Percentiles rank a stretch among this genome's conserved stretches.
phyloP scores from a whole-genome alignment of 768 basidiomycete species.

The Punctularia strigosozonata region DNA sequence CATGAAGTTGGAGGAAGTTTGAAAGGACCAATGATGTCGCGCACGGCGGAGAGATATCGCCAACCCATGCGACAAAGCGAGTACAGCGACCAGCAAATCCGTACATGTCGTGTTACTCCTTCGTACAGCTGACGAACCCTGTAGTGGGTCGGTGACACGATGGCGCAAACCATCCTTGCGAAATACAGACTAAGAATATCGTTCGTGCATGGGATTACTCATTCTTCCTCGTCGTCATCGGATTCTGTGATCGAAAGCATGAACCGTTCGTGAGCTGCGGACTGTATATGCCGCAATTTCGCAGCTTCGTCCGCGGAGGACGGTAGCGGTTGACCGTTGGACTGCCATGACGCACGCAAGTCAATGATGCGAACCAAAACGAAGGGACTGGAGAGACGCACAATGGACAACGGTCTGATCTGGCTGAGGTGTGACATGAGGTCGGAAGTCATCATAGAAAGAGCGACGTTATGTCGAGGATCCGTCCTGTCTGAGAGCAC shows the following conservation, averaged over 20 bases:
- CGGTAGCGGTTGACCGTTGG: slow-evolving; percentile 5
- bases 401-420: slow-evolving; percentile 47
- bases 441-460: slow-evolving; percentile 62
- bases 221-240: too few relatives aligned
- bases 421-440: slow-evolving; percentile 49
- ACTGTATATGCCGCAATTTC: slow-evolving; percentile 38
- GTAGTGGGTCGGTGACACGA: too few relatives aligned
- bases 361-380: background rate
- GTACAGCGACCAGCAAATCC: too few relatives aligned
- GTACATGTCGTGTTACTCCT: too few relatives aligned
- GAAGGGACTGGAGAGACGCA: slow-evolving; percentile 23
- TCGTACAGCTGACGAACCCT: too few relatives aligned
- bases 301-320: slow-evolving; percentile 6
- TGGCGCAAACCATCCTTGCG: too few relatives aligned
- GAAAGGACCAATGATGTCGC: too few relatives aligned
- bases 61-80: too few relatives aligned
- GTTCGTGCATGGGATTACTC: too few relatives aligned
- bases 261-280: slow-evolving; percentile 54
- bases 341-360: slow-evolving; percentile 1
- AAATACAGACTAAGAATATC: too few relatives aligned
- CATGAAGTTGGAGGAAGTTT: too few relatives aligned
- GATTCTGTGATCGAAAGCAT: slow-evolving; percentile 48
- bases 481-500: slow-evolving; percentile 46
- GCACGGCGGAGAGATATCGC: too few relatives aligned
- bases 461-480: slow-evolving; percentile 54